These are phyloP conservation scores for Trypanosoma mega DNA, from an alignment of 208 protist genomes.

Conservation along the genomic window DNA sequence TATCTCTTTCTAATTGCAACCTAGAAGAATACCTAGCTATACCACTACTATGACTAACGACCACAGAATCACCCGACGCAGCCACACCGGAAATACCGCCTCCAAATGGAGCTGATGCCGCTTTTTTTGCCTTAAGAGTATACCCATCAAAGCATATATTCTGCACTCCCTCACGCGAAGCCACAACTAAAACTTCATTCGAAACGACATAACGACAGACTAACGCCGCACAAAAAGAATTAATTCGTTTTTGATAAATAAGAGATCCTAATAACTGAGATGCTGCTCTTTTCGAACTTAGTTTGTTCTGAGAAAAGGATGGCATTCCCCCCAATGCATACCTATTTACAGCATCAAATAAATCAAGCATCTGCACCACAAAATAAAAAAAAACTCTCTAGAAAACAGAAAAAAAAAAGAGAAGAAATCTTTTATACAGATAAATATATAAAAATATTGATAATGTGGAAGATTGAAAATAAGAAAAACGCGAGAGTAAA, in stretches of 20 bases:
- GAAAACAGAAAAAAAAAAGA: slow-evolving; percentile 2
- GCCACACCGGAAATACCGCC: slow-evolving; percentile 63
- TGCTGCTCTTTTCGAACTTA: slow-evolving; percentile 34
- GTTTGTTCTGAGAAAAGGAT: slow-evolving; percentile 25
- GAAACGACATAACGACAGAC: slow-evolving; percentile 66
- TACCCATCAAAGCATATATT: slow-evolving; percentile 54
- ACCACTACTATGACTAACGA: slow-evolving; percentile 20
- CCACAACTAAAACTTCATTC: slow-evolving; percentile 51
- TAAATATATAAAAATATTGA: too few species aligned
- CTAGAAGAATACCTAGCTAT: slow-evolving; percentile 20
- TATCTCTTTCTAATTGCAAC: slow-evolving; percentile 19
- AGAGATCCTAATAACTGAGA: slow-evolving; percentile 56
- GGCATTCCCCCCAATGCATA: slow-evolving; percentile 37
- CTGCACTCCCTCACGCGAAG: slow-evolving; percentile 66
- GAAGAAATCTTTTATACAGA: too few species aligned
- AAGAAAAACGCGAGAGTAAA: neutral
- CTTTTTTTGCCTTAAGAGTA: slow-evolving; percentile 30
- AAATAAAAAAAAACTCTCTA: slow-evolving; percentile 13
- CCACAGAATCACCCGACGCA: slow-evolving; percentile 25
- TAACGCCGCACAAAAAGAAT: slow-evolving; percentile 44
- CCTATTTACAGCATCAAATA: slow-evolving; percentile 58
- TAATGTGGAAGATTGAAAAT: slow-evolving; percentile 4
- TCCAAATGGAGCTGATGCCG: slow-evolving; percentile 26
- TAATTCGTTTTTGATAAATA: slow-evolving; percentile 32
- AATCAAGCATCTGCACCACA: slow-evolving; percentile 48